Evolutionary conservation across 2,329 filamentous ascomycete genomes (phyloP), one percentile per base, ranked within the genome.

Genomic region (Fusarium coicis): DNA sequence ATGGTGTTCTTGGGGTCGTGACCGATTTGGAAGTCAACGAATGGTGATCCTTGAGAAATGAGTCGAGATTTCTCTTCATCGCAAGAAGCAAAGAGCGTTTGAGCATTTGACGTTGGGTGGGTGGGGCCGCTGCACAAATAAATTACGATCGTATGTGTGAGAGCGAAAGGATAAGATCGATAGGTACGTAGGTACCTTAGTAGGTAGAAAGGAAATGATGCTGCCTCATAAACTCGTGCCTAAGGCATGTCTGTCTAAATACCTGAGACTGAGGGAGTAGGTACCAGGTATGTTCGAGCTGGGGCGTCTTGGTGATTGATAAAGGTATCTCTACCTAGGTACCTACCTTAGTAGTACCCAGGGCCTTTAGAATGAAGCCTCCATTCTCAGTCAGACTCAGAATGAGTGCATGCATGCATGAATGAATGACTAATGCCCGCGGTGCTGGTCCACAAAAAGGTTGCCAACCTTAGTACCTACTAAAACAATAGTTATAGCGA

Each of bases 21-120:
- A 36, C 30, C 61, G n/a, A 36, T 49, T 53, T 63, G 32, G 42
- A 63, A 63, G 37, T 36, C 26, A 34, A 23, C 53, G 60, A 46
- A 39, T 55, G 47, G 36, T 72, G 70, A 28, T 79, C 76, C 50
- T 66, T 74, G 23, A 80, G 72, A 53, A 79, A 76, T 23, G 56
- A 61, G 55, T 78, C 75, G 23, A 82, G 68, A 61, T 81, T 82
- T 74, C 81, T 81, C 70, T 82, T 82, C 80, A 82, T 82, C 70
- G 70, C 78, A 72, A 74, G 65, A 54, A 72, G 18, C 42, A 44
- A 53, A 21, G 44, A 54, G 37, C 36, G n/a, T 49, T 47, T 42
- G 34, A 68, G 50, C 36, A 47, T 46, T 30, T 28, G 59, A 47
- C 28, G 44, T 30, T 30, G 44, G 53, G 43, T 21, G 44, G 53